These are phyloP conservation scores for Aspergillaceae sp. DNA, from an alignment of 2,329 filamentous ascomycete species.

Conservation along the genomic window DNA sequence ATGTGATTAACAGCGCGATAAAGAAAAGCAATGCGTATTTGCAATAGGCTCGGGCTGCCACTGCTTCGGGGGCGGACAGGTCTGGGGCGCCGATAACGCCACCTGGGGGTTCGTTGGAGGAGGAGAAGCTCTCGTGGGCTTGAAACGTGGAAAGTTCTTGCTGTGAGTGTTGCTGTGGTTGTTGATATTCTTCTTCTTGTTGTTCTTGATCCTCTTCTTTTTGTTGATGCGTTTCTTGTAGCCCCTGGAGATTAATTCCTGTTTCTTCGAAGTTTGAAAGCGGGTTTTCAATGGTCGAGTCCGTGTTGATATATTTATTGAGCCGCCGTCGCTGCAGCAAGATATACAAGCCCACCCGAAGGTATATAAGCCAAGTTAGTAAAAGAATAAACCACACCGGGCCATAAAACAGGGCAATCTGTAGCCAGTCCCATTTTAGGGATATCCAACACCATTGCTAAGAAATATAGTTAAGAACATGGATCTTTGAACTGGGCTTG, in stretches of 20 bases:
- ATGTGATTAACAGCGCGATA: slow-evolving; percentile 26
- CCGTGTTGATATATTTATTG: neutral
- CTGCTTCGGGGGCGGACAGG: neutral
- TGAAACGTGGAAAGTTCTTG: neutral
- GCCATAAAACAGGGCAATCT: slow-evolving; percentile 61
- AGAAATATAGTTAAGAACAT: slow-evolving; percentile 37
- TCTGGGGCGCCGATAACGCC: neutral
- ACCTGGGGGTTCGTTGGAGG: too few species aligned
- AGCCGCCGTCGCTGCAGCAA: neutral
- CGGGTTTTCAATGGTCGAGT: neutral
- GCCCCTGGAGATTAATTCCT: neutral
- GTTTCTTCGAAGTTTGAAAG: neutral
- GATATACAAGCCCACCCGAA: slow-evolving; percentile 11
- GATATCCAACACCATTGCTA: slow-evolving; percentile 65
- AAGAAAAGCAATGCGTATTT: slow-evolving; percentile 20
- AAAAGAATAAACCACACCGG: slow-evolving; percentile 21
- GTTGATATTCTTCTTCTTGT: too few species aligned
- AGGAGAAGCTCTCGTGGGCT: neutral
- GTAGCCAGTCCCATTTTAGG: slow-evolving; percentile 56
- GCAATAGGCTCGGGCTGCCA: neutral
- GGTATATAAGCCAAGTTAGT: slow-evolving; percentile 11
- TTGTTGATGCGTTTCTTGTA: too few species aligned
- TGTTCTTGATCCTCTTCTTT: too few species aligned
- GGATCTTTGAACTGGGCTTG: neutral
- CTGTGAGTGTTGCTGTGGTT: neutral